Evolutionary conservation across 2,329 filamentous ascomycete genomes (phyloP), one percentile per base, ranked within the genome.

Genomic region (Thielaviopsis euricoi): DNA sequence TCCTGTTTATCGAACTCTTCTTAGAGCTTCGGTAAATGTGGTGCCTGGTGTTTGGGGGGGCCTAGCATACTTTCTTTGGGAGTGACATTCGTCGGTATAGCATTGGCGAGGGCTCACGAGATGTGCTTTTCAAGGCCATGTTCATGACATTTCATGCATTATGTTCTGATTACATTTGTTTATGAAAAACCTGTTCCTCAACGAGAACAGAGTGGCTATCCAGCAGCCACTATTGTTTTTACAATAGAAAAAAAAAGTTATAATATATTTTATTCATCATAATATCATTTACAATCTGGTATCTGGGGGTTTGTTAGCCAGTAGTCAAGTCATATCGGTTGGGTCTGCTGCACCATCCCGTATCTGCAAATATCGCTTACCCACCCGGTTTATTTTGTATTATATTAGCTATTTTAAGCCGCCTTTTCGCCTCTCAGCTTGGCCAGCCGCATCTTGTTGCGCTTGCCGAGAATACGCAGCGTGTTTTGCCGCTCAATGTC

Each of bases 401-500:
- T 48, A 19, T 48, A 48, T 48, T 17, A 5, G 37, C 17, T 43
- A 17, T n/a, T 48, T 48, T 21, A 48, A 48, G 37, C 22, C 21
- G 23, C 29, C 26, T 53, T 48, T 56, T 57, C 56, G 4, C 37
- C 52, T n/a, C 55, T 58, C 64, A 88, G 67, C 29, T 71, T 74
- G 53, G 76, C 79, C 62, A 85, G 66, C 15, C 86, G 72, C 65
- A 76, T 63, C 71, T 83, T 75, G 66, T 90, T 89, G 66, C 86
- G 73, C 74, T 80, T 84, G 10, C 80, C 79, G 63, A 90, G 66
- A 53, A 88, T 71, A 52, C 81, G 74, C 66, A 89, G 62, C 43
- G 85, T 87, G 65, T 81, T 86, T 66, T 78, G 70, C 67, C 74
- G 76, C 73, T 89, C 86, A 6, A 81, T 74, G 25, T 81, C 79